Conservation (phyloP, 495 filamentous ascomycete genomes). For the Collariella sp. region DNA sequence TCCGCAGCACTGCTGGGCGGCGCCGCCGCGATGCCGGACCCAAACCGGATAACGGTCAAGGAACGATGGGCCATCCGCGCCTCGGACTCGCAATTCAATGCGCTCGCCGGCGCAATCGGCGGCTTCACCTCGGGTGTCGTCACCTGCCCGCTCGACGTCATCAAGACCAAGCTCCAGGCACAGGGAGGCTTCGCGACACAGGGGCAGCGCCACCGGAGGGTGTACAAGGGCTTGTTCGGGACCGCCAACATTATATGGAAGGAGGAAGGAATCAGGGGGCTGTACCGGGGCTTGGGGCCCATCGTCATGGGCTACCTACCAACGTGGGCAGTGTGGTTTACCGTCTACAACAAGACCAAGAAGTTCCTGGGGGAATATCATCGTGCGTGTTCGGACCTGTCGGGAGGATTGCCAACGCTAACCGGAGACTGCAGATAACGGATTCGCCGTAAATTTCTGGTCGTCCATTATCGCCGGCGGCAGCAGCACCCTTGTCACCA, state of each 20-base stretch:
- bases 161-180: constrained; percentile 96
- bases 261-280: constrained; percentile 79
- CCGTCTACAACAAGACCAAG: constrained; percentile 84
- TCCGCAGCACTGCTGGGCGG: not conserved
- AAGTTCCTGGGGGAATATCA: constrained; percentile 57
- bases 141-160: constrained; percentile 95
- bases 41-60: constrained; percentile 42
- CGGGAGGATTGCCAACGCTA: not conserved
- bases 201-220: constrained; percentile 38
- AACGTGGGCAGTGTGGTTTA: constrained; percentile 97
- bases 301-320: constrained; percentile 93
- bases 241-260: constrained; percentile 76
- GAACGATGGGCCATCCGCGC: constrained; percentile 46
- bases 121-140: constrained; percentile 89
- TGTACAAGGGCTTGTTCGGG: constrained; percentile 80
- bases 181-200: constrained; percentile 66
- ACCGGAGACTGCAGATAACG: constrained; percentile 25
- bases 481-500: constrained; percentile 91
- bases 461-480: constrained; percentile 85
- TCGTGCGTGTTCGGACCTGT: constrained; percentile 40
- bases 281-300: constrained; percentile 89
- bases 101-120: constrained; percentile 75
- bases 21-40: constrained; percentile 26
- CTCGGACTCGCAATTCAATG: constrained; percentile 45
- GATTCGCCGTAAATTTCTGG: constrained; percentile 46